phyloP scores from a whole-genome alignment of 2,329 filamentous ascomycete species.

The Colletotrichum tropicicola region DNA sequence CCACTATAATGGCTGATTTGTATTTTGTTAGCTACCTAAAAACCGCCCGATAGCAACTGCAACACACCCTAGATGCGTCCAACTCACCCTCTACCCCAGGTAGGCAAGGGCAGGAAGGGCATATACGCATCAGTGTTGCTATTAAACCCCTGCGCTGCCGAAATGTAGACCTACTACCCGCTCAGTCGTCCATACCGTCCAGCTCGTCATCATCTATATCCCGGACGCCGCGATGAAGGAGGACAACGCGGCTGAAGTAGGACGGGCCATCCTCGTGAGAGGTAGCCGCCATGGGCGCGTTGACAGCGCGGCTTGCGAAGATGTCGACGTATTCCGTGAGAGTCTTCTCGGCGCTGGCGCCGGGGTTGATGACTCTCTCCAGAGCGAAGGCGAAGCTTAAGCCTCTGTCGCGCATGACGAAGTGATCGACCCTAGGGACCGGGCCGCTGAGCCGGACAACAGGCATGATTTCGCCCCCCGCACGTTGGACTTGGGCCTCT shows the following conservation, averaged over 20 bases:
- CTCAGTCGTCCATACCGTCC: neutral
- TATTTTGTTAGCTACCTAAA: neutral
- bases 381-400: neutral
- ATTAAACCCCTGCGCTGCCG: neutral
- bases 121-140: neutral
- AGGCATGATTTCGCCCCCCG: neutral
- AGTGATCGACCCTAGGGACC: neutral
- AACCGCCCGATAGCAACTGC: neutral
- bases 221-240: neutral
- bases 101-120: too few species aligned
- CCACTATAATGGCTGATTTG: neutral
- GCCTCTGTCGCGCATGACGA: neutral
- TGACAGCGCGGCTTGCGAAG: neutral
- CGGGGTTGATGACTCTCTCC: neutral
- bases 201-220: neutral
- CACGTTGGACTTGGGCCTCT: neutral
- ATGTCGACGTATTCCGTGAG: neutral
- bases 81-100: neutral
- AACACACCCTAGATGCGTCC: neutral
- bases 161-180: neutral
- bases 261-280: neutral
- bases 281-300: neutral
- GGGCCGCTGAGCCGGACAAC: neutral
- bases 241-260: neutral
- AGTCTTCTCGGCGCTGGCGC: neutral